phyloP scores from a whole-genome alignment of 1,284 basidiomycete species.

The Marasmius tenuissimus region DNA sequence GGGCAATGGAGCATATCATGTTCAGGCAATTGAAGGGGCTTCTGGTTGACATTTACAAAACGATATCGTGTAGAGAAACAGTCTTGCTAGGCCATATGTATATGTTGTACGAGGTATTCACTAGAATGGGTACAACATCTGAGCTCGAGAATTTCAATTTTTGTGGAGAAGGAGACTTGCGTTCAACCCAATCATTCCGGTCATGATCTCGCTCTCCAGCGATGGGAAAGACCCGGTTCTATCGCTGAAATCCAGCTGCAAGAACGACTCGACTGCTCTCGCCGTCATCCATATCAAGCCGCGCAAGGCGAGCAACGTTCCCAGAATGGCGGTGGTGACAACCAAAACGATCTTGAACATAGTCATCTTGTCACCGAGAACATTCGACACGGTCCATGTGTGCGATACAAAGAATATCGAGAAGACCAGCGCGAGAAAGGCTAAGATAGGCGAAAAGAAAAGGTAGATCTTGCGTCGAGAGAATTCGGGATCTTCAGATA shows the following conservation, averaged over 20 bases:
- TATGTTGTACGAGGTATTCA: no score
- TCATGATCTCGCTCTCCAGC: neutral
- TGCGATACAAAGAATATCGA: neutral
- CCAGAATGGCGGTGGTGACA: neutral
- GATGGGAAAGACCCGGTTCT: neutral
- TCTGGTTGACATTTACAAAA: no score
- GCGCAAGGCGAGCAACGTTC: neutral
- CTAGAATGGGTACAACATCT: neutral
- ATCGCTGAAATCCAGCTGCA: neutral
- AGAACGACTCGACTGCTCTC: neutral
- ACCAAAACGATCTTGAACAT: neutral
- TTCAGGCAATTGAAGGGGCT: no score
- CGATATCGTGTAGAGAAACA: no score
- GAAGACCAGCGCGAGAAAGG: slow-evolving; percentile 3
- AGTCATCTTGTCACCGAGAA: neutral
- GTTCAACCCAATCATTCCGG: neutral
- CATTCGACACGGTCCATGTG: neutral
- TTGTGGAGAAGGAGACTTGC: neutral
- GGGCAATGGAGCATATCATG: no score
- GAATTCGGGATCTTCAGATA: slow-evolving; percentile 5
- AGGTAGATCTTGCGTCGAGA: slow-evolving; percentile 4
- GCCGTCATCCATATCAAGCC: neutral
- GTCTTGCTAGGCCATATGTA: no score
- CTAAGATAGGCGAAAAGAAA: slow-evolving; percentile 5
- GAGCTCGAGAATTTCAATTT: neutral